A percentile compares a stretch with the other conserved stretches of the same genome.
These are phyloP conservation scores for Chalara sp. DNA, from an alignment of 2,329 filamentous ascomycete species.

Conservation along the genomic window DNA sequence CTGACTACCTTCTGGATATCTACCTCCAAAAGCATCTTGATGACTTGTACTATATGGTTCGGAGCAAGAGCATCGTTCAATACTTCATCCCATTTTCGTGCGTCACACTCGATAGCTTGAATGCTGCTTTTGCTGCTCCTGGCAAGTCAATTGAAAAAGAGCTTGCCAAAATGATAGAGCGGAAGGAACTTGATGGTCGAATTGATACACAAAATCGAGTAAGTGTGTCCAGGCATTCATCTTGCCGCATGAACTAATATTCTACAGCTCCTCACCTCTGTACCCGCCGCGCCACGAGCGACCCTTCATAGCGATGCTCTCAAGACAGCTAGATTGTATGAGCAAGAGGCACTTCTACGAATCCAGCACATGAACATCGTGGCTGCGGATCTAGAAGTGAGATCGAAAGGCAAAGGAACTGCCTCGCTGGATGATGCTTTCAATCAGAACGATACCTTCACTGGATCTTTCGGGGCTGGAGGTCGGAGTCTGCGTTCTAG, in stretches of 20 bases:
- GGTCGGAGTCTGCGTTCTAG: too few relatives aligned
- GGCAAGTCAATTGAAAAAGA: constrained; percentile 64
- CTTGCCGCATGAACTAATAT: constrained; percentile 6
- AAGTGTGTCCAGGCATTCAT: constrained; percentile 16
- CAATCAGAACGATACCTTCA: too few relatives aligned
- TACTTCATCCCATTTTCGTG: constrained; percentile 88
- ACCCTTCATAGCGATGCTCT: constrained; percentile 66
- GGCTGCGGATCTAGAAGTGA: constrained; percentile 67
- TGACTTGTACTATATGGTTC: constrained; percentile 65
- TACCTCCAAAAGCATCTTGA: constrained; percentile 72
- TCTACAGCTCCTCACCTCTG: constrained; percentile 62
- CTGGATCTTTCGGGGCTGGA: too few relatives aligned
- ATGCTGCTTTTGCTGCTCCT: constrained; percentile 63
- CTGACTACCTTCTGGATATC: constrained; percentile 86
- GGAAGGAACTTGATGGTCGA: constrained; percentile 64
- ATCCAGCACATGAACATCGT: constrained; percentile 72
- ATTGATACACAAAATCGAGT: constrained; percentile 79
- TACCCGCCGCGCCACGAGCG: constrained; percentile 57
- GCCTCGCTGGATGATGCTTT: too few relatives aligned
- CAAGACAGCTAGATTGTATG: constrained; percentile 61
- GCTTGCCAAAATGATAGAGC: constrained; percentile 70
- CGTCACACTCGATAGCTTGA: constrained; percentile 74
- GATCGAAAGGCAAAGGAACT: too few relatives aligned
- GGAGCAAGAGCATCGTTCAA: constrained; percentile 87
- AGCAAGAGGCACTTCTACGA: constrained; percentile 67